A percentile compares a stretch with the other conserved stretches of the same genome.
Evolutionary conservation across 2,329 filamentous ascomycete genomes (phyloP).

Genomic region (Alternaria tenuissima): DNA sequence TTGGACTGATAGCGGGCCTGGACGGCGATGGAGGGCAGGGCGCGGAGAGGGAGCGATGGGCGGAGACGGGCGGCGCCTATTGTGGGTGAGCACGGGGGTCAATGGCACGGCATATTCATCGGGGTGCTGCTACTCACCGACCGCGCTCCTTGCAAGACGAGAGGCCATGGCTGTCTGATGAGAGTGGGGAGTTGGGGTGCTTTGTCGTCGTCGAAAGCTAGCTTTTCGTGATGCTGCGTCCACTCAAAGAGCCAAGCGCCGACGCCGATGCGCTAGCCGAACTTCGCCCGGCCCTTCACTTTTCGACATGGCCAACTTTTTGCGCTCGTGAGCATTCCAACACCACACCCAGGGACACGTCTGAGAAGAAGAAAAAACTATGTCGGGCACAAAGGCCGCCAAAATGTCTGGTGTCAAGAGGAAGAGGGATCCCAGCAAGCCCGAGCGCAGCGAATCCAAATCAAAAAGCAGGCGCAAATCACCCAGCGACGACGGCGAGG

Average conservation of each 20-base stretch:
- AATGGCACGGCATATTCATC: conserved; percentile 51
- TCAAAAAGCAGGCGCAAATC: conserved; percentile 46
- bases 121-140: conserved; percentile 72
- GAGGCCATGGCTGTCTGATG: conserved; percentile 84
- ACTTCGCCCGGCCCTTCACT: conserved; percentile 31
- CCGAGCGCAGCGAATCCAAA: conserved; percentile 51
- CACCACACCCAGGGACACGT: neutral
- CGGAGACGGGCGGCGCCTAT: conserved; percentile 90
- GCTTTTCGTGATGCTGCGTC: conserved; percentile 38
- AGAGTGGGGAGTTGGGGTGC: conserved; percentile 50
- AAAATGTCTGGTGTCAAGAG: conserved; percentile 52
- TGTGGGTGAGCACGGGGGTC: conserved; percentile 44
- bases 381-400: conserved; percentile 47
- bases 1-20: conserved; percentile 77
- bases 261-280: conserved; percentile 34
- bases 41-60: conserved; percentile 74
- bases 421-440: conserved; percentile 50
- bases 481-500: conserved; percentile 46
- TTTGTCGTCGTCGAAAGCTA: conserved; percentile 34
- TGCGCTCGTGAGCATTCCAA: conserved; percentile 3
- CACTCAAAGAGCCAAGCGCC: conserved; percentile 27
- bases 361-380: conserved; percentile 25
- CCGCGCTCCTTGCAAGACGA: conserved; percentile 92
- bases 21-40: conserved; percentile 76
- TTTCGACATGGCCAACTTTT: conserved; percentile 27